Base-by-base conservation (phyloP, 2,329 filamentous ascomycete genomes). In the Domatiomyces globalis region DNA sequence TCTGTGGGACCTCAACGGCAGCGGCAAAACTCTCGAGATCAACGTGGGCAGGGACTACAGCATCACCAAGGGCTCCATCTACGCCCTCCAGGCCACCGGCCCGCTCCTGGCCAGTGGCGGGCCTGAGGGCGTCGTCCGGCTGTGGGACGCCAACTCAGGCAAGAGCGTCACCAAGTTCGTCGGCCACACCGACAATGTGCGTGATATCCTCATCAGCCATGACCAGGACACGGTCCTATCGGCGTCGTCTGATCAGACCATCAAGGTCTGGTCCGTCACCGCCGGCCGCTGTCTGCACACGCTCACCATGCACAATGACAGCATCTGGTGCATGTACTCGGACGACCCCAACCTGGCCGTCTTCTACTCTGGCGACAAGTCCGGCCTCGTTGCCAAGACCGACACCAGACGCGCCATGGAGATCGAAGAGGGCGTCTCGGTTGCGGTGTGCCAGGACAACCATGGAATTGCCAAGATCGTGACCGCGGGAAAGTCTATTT, bases 251-350 rank as follows among this genome's bases (percentile, higher is more conserved):
- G 92, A 98, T 66, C 88, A 94, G 69, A 96, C 92, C 0, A 84
- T 98, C 71, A 98, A 98, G 71, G 81, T 96, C 52, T 98, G 92
- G 92, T 95, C 89, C 59, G 83, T 96, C 60, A 92, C 86, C 9
- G 90, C 88, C 19, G 92, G 92, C 51, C 79, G 92, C 60, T 98
- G 92, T 74, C 90, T 96, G 84, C 87, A 95, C 68, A 98, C 92
- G 0, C 78, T 98, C 61, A 95, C 89, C 50, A 98, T 98, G 92
- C 92, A 98, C 70, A 94, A 94, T 64, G 88, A 95, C 64, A 95
- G 89, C 65, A 87, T 98, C 19, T 98, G 92, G 92, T 94, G 87
- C 1, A 74, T 98, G 19, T 94, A 85, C 67, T 95, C 92, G 0
- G 83, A 90, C 50, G 81, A 94, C 61, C 88, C 89, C 0, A 78